Percentiles rank a stretch among this genome's conserved stretches.
Evolutionary conservation across 768 basidiomycete species (phyloP).

Genomic region (Dioszegia hungarica): DNA sequence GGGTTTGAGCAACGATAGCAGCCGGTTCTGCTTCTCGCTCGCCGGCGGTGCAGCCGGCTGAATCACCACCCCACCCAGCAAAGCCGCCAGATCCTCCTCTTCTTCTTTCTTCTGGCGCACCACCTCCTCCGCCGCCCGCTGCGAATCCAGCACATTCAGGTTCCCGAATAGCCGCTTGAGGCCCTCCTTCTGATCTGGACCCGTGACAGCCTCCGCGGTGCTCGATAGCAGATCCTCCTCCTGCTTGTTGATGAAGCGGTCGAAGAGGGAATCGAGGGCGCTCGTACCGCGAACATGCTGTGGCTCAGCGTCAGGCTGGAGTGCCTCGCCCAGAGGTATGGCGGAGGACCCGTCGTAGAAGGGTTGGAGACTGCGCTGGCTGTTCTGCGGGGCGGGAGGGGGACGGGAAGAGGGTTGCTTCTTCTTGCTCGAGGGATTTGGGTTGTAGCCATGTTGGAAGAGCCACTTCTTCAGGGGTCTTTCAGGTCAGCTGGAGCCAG

Average conservation of each 20-base stretch:
- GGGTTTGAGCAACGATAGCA: slow-evolving; percentile 33
- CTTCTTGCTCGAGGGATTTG: slow-evolving; percentile 25
- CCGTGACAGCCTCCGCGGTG: background rate
- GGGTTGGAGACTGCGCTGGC: slow-evolving; percentile 26
- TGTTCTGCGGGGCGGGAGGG: background rate
- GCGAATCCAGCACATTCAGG: background rate
- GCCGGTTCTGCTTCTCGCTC: slow-evolving; percentile 18
- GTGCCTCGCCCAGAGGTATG: background rate
- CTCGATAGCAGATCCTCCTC: slow-evolving; percentile 20
- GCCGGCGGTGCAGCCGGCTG: slow-evolving; percentile 53
- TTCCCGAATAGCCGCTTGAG: slow-evolving; percentile 31
- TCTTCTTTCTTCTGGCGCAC: slow-evolving; percentile 21
- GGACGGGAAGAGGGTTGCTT: background rate
- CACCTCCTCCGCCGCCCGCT: background rate
- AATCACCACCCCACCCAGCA: slow-evolving; percentile 61
- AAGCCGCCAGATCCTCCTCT: slow-evolving; percentile 28
- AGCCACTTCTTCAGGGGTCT: slow-evolving; percentile 42
- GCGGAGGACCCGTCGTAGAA: slow-evolving; percentile 20
- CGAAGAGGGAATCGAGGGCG: slow-evolving; percentile 34
- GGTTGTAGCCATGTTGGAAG: slow-evolving; percentile 22
- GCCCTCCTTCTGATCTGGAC: slow-evolving; percentile 21
- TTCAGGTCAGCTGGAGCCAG: background rate
- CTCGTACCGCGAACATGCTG: background rate
- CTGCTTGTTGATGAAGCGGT: slow-evolving; percentile 32
- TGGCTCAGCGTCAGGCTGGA: background rate